Base-by-base conservation (phyloP, 352 stramenopile genomes). In the Pythium graminicola region DNA sequence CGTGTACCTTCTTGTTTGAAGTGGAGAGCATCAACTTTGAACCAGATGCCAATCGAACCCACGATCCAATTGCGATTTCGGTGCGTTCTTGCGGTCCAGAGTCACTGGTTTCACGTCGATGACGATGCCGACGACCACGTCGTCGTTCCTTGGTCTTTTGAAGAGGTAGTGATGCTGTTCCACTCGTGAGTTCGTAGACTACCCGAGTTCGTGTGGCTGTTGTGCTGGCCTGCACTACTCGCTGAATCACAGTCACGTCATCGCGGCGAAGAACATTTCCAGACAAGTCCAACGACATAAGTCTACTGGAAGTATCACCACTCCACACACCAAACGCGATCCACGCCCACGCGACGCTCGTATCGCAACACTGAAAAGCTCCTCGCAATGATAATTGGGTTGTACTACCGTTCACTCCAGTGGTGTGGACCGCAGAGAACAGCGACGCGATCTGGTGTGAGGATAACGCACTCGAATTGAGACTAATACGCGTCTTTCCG, bases 261-360 rank as follows among this genome's bases (percentile, higher is more conserved):
- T 72, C 59, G 2, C 60, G 47, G 10, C 57, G 50, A 17, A 84
- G 24, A 3, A 67, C 38, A 27, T 77, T 79, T 20, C 56, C 48
- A 13, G 73, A 81, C 2, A 84, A 20, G 44, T 84, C 67, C 20
- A 84, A 31, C 17, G 45, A 39, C 8, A 14, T 24, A 31, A 62
- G 36, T 2, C 11, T 27, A 23, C 46, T 40, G 43, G 20, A 23
- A 8, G 39, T 13, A 67, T 49, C 19, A 20, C 41, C 27, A 58
- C 65, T 16, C 43, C 60, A 1, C 57, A 73, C 4, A 29, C 19
- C 3, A 23, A 36, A 43, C 64, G 63, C n/a, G 68, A 81, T 27
- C 73, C 73, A 84, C 8, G 65, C 27, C 73, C 73, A 81, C 14
- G 57, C 54, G 8, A 67, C 22, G 1, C 20, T 28, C 2, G 49